Base-by-base conservation (phyloP, 139 green algal species). In the Gonium pectorale region DNA sequence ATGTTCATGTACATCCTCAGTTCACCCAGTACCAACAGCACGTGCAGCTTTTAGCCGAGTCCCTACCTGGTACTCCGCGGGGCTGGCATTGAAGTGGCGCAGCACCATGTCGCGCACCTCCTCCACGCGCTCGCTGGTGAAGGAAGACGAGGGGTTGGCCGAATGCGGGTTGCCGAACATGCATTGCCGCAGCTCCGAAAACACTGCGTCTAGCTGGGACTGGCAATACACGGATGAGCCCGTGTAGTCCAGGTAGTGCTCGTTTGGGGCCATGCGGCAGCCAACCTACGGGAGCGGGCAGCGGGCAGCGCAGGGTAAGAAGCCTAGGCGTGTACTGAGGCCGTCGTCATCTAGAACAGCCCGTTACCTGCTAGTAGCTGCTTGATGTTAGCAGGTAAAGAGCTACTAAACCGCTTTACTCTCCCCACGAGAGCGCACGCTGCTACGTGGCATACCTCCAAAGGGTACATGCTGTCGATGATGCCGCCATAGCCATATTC, bases 181-280 rank as follows among this genome's bases (percentile, higher is more conserved):
- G 83, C 89, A 72, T 31, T 41, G 73, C 59, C 73, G 46, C 71
- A 96, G 87, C 80, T 95, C 92, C 24, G 91, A 49, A 52, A 95
- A 94, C 49, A 91, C 87, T 4, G 70, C 62, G 5, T 90, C 80
- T 29, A 95, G 73, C 80, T 94, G 91, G 29, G 41, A 86, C 68
- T 93, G 71, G 79, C 71, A 88, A 88, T 95, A 95, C 56, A 95
- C 86, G 62, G 63, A 83, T 74, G 70, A 87, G 67, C 90, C 93
- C 6, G 92, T 96, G 83, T 95, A 95, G 71, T 96, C 94, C 63
- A 97, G 38, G 90, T 97, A 97, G 87, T 96, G 92, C 85, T 96
- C 86, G 11, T 86, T 74, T 31, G 80, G 68, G 8, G 79, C 40
- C 91, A 96, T 92, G 74, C 93, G 92, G 46, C 68, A 78, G 27